phyloP scores from a whole-genome alignment of 768 basidiomycete species.

The Cubamyces lactineus region DNA sequence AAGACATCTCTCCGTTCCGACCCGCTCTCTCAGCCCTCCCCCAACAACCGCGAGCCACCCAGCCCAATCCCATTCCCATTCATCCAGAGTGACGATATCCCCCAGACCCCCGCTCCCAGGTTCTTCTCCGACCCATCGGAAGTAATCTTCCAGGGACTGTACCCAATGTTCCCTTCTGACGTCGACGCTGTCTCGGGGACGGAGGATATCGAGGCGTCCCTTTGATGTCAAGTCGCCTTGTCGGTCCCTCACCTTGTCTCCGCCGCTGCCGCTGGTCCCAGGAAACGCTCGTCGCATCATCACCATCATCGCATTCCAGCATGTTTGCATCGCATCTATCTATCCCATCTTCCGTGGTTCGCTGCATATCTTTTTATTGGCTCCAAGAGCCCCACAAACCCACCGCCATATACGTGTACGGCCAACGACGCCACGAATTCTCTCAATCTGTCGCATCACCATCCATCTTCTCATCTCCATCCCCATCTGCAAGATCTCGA shows the following conservation, averaged over 20 bases:
- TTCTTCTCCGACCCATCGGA: constrained; percentile 17
- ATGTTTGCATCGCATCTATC: constrained; percentile 17
- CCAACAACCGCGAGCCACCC: background rate
- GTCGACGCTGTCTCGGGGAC: constrained; percentile 17
- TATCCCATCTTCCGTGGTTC: constrained; percentile 5
- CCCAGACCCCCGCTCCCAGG: constrained; percentile 25
- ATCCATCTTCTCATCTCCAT: constrained; percentile 17
- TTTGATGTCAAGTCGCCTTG: constrained; percentile 31
- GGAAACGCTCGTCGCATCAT: constrained; percentile 13
- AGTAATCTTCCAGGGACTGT: constrained; percentile 26
- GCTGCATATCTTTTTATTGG: constrained; percentile 22
- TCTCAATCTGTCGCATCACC: constrained; percentile 13
- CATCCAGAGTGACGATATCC: constrained; percentile 9
- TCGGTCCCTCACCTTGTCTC: constrained; percentile 13
- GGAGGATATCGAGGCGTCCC: constrained; percentile 12
- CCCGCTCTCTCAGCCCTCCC: constrained; percentile 41
- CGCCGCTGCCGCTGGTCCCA: background rate
- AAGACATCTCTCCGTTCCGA: constrained; percentile 56
- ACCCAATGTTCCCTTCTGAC: constrained; percentile 27
- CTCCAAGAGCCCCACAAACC: constrained; percentile 15
- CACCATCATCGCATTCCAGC: constrained; percentile 9
- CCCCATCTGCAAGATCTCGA: constrained; percentile 20
- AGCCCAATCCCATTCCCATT: constrained; percentile 14
- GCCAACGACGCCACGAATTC: constrained; percentile 20
- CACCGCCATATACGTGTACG: constrained; percentile 10